These are phyloP conservation scores for Chytriomyces sp. DNA, from an alignment of 192 early-diverging fungal species.

Conservation along the genomic window DNA sequence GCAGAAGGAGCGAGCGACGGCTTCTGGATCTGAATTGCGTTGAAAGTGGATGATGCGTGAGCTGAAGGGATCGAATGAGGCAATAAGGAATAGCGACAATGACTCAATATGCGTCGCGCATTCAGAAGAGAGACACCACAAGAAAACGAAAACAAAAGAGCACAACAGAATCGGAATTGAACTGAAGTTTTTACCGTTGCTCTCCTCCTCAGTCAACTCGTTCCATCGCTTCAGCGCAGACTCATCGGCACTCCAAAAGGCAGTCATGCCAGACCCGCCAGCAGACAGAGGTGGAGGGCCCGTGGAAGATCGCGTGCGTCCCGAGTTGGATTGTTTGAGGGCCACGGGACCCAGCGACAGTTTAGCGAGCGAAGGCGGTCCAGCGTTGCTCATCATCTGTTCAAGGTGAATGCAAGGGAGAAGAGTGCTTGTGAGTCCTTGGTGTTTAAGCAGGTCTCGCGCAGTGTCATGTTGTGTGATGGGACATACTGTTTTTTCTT, in stretches of 20 bases:
- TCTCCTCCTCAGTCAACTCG: conserved; percentile 32
- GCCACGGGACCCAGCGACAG: background rate
- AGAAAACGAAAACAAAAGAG: background rate
- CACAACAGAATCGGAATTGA: background rate
- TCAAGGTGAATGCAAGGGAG: background rate
- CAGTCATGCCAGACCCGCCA: background rate
- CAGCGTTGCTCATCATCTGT: background rate
- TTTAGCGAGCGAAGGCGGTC: background rate
- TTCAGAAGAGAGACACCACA: background rate
- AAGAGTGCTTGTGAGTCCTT: background rate
- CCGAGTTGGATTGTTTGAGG: conserved; percentile 4
- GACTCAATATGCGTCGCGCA: background rate
- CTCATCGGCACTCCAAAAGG: conserved; percentile 26
- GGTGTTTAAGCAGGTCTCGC: background rate
- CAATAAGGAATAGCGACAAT: background rate
- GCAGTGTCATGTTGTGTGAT: background rate
- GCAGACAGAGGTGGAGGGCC: conserved; percentile 26
- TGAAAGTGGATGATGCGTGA: background rate
- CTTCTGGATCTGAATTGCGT: conserved; percentile 61
- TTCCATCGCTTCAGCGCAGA: conserved; percentile 38
- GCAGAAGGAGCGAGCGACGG: conserved; percentile 85
- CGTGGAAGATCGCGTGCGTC: conserved; percentile 24
- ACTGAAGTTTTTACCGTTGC: conserved; percentile 30
- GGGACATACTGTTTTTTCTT: background rate
- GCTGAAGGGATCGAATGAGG: conserved; percentile 1